Evolutionary conservation across 2,329 filamentous ascomycete species (phyloP), one percentile per base, ranked within the genome.

Genomic region (Diatrype stigma): DNA sequence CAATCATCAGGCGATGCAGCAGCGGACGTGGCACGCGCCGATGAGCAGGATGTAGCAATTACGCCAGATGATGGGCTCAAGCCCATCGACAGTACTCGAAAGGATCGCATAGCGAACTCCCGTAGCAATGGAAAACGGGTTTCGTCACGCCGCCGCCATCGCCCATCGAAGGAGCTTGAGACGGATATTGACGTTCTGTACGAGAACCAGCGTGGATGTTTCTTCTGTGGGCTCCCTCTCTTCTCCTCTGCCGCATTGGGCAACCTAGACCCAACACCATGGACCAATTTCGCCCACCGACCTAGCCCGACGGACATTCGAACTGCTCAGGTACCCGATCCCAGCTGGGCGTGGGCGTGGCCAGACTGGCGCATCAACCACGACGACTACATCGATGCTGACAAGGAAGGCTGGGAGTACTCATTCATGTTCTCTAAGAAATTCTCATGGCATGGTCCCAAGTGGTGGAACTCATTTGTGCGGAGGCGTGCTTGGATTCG

Each of bases 391-490:
- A 84, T 89, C 11, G 49, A 64, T 22, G 60, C 70, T 35, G 94
- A 97, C 63, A 87, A 93, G 55, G 89, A 93, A 56, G 94, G 94
- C 3, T 99, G 94, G 94, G 87, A 96, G 66, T 99, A 99, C 70
- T 94, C 90, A 16, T 91, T 96, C 66, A 86, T 89, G 58, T 99
- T 97, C 65, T 75, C 76, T 57, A 82, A 79, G 53, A 76, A 72
- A 40, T 90, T 88, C 58, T 82, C 84, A 2, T 99, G 94, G 94
- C 94, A 99, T 68, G 86, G 86, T 3, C 88, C 89, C 17, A 87
- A 84, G 23, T 97, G 93, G 92, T 96, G 90, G 70, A 93, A 92
- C 67, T 96, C 90, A 1, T 99, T 93, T 65, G 94, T 96, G n/a
- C 80, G 94, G 34, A 78, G 94, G 59, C 81, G 94, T 55, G 84